Percentiles rank a stretch among this genome's conserved stretches.
Evolutionary conservation across 129 eudicot genomes (phyloP).

Genomic region (Kitagawia praeruptora): DNA sequence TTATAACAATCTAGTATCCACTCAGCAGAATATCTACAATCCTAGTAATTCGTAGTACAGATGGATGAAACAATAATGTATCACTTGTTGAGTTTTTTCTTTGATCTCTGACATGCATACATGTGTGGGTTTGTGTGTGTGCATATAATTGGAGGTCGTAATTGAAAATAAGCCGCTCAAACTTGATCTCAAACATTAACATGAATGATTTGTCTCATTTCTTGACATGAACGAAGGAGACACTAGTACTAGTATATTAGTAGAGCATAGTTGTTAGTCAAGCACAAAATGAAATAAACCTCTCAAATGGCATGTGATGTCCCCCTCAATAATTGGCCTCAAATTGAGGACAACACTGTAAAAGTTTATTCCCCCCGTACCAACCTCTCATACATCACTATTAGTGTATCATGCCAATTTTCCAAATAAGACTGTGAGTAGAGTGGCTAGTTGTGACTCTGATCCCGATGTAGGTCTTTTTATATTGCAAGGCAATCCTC

Average conservation of each 20-base stretch:
- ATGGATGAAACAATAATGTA: neutral
- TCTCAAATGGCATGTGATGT: conserved; percentile 2
- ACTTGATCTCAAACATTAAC: neutral
- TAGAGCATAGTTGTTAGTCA: neutral
- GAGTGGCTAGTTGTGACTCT: neutral
- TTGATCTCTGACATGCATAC: neutral
- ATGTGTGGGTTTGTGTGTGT: neutral
- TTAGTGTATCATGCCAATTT: neutral
- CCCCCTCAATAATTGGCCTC: neutral
- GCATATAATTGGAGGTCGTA: neutral
- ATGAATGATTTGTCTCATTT: neutral
- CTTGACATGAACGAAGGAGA: neutral
- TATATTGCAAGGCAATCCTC: neutral
- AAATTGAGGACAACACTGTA: neutral
- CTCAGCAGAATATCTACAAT: neutral
- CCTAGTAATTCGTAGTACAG: neutral
- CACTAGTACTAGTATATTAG: neutral
- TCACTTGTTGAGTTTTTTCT: neutral
- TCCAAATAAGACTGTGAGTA: neutral
- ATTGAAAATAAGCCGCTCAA: neutral
- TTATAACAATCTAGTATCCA: neutral
- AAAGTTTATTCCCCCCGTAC: conserved; percentile 1
- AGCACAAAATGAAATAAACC: neutral
- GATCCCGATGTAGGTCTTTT: neutral
- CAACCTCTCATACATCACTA: neutral